Percentiles rank a stretch among this genome's conserved stretches.
Conservation (phyloP, 495 filamentous ascomycete genomes). For the Hypomontagnella submonticulosa region DNA sequence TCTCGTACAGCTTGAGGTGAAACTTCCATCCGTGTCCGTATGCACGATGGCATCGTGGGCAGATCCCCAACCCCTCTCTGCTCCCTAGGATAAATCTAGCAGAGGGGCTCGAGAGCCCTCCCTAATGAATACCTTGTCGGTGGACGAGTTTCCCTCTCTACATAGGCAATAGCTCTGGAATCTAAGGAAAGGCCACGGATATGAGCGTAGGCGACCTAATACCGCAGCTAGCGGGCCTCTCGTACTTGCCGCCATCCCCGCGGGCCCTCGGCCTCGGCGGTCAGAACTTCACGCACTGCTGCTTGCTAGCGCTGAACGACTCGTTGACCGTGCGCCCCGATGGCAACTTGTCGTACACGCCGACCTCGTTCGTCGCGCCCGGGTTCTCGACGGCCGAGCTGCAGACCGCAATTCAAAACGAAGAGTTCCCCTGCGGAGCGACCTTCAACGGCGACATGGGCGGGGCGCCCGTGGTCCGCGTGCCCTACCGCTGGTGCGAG, state of each 20-base stretch:
- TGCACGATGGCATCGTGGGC: no score
- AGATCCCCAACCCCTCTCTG: no score
- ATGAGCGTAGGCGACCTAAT: constrained; percentile 39
- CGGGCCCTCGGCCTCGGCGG: constrained; percentile 34
- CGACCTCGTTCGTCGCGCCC: constrained; percentile 37
- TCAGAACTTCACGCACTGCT: constrained; percentile 48
- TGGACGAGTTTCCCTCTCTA: not conserved
- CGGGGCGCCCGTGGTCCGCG: constrained; percentile 47
- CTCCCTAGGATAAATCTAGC: no score
- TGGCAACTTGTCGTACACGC: constrained; percentile 40
- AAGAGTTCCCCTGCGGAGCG: constrained; percentile 53
- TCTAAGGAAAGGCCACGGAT: not conserved
- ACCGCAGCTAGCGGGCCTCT: constrained; percentile 44
- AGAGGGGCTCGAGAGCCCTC: no score
- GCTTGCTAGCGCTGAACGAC: constrained; percentile 42
- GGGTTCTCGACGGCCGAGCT: constrained; percentile 27
- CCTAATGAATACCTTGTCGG: not conserved
- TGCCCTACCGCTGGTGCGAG: constrained; percentile 45
- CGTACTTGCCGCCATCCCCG: constrained; percentile 15
- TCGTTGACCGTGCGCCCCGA: constrained; percentile 27
- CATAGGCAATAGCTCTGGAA: not conserved
- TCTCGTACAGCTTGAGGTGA: not conserved
- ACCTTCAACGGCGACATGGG: constrained; percentile 43
- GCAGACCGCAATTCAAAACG: constrained; percentile 20
- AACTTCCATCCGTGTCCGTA: no score